Evolutionary conservation across 371 early-diverging fungal genomes (phyloP).

Genomic region (Mortierella sp.): DNA sequence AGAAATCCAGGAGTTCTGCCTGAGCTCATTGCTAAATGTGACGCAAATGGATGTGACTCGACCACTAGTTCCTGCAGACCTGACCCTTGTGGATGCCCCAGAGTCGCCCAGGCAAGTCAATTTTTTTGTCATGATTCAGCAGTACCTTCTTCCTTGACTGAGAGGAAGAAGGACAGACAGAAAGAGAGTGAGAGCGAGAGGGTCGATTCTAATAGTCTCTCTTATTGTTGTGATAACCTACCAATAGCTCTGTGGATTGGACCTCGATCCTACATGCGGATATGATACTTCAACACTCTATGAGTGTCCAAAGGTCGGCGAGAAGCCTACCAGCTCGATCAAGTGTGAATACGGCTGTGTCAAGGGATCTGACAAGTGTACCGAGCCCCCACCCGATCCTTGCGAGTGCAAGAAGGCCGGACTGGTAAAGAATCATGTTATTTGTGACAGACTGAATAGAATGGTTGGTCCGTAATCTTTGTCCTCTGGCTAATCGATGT

Average conservation of each 20-base stretch:
- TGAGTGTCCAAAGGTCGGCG: background rate
- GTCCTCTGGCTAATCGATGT: too few relatives aligned
- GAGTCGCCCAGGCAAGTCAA: background rate
- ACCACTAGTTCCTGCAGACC: conserved; percentile 2
- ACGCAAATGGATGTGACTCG: conserved; percentile 1
- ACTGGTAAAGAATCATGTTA: background rate
- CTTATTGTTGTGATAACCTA: too few relatives aligned
- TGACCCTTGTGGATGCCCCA: conserved; percentile 6
- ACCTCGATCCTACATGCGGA: background rate
- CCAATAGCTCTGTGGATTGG: conserved; percentile 8
- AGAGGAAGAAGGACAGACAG: too few relatives aligned
- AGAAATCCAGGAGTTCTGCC: background rate
- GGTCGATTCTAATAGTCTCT: too few relatives aligned
- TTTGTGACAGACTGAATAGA: too few relatives aligned
- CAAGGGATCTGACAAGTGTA: conserved; percentile 5
- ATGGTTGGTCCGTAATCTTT: too few relatives aligned
- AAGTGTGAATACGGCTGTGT: conserved; percentile 1
- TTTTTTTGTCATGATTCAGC: too few relatives aligned
- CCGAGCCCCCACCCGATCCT: conserved; percentile 1
- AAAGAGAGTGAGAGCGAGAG: too few relatives aligned
- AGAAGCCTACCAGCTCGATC: background rate
- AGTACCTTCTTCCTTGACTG: too few relatives aligned
- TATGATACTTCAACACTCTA: background rate
- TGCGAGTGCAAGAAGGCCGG: conserved; percentile 8
- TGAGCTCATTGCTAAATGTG: background rate